These are phyloP conservation scores for Striga hermonthica DNA, from an alignment of 305 asterid species.

Conservation along the genomic window DNA sequence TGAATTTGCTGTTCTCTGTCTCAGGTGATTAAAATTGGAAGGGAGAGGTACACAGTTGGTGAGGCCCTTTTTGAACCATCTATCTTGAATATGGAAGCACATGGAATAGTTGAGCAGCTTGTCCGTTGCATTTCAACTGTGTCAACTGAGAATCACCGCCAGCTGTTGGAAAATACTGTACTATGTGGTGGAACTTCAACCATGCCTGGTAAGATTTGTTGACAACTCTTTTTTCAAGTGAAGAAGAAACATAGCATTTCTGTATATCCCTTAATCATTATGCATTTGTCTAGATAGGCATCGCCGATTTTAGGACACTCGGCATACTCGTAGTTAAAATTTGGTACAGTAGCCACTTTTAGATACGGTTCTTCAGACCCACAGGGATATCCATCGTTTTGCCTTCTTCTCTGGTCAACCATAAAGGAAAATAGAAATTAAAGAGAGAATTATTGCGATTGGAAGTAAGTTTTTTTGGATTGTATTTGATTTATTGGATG, in stretches of 20 bases:
- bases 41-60: slow-evolving; percentile 76
- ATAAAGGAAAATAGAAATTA: too few relatives aligned
- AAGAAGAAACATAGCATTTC: slow-evolving; percentile 14
- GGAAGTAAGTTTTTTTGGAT: too few relatives aligned
- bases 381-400: too few relatives aligned
- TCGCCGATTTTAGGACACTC: too few relatives aligned
- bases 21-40: slow-evolving; percentile 85
- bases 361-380: too few relatives aligned
- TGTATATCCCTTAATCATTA: slow-evolving; percentile 2
- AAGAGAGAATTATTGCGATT: too few relatives aligned
- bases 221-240: neutral
- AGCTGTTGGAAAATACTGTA: slow-evolving; percentile 88
- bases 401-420: too few relatives aligned
- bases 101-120: slow-evolving; percentile 96
- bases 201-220: slow-evolving; percentile 55
- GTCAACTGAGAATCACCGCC: slow-evolving; percentile 94
- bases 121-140: slow-evolving; percentile 84
- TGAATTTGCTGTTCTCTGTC: slow-evolving; percentile 15
- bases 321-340: too few relatives aligned
- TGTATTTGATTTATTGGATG: too few relatives aligned
- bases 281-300: too few relatives aligned
- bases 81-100: slow-evolving; percentile 71
- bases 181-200: slow-evolving; percentile 96
- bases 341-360: too few relatives aligned
- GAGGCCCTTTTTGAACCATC: slow-evolving; percentile 93